phyloP scores from a whole-genome alignment of 257 asterid genomes.

The Salvia miltiorrhiza region DNA sequence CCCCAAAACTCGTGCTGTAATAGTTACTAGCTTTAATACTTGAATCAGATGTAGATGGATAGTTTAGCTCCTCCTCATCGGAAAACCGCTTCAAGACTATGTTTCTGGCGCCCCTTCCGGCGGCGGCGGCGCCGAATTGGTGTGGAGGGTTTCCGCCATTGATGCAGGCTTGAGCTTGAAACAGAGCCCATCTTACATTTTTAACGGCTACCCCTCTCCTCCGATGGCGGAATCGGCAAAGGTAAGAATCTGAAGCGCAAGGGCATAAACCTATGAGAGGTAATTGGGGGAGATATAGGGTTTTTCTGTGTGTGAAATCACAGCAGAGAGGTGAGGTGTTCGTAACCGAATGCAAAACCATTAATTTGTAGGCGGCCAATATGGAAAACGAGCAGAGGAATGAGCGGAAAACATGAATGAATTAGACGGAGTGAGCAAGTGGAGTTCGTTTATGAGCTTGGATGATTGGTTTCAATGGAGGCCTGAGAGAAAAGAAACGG shows the following conservation, averaged over 20 bases:
- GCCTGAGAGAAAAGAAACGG: background rate
- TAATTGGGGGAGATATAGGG: conserved; percentile 24
- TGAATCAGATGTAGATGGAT: conserved; percentile 33
- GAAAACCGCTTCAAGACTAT: conserved; percentile 64
- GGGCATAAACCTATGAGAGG: conserved; percentile 36
- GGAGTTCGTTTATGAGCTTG: background rate
- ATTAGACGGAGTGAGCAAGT: background rate
- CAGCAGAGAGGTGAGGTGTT: conserved; percentile 28
- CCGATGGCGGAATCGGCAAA: conserved; percentile 12
- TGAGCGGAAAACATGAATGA: conserved; percentile 35
- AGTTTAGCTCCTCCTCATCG: conserved; percentile 33
- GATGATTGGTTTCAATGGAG: background rate
- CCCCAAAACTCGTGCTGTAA: conserved; percentile 59
- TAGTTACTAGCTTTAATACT: conserved; percentile 29
- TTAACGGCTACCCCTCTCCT: conserved; percentile 1
- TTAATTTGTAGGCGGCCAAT: conserved; percentile 35
- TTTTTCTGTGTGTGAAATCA: conserved; percentile 34
- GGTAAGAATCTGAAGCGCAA: conserved; percentile 18
- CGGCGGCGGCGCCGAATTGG: conserved; percentile 33
- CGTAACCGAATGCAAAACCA: conserved; percentile 53
- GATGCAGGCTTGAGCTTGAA: conserved; percentile 44
- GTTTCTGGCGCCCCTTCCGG: conserved; percentile 42
- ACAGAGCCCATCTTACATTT: conserved; percentile 43
- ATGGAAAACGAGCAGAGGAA: conserved; percentile 14
- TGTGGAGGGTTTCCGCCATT: conserved; percentile 47